Conservation (phyloP, 148 eudicot species). For the Persicaria tinctoria region DNA sequence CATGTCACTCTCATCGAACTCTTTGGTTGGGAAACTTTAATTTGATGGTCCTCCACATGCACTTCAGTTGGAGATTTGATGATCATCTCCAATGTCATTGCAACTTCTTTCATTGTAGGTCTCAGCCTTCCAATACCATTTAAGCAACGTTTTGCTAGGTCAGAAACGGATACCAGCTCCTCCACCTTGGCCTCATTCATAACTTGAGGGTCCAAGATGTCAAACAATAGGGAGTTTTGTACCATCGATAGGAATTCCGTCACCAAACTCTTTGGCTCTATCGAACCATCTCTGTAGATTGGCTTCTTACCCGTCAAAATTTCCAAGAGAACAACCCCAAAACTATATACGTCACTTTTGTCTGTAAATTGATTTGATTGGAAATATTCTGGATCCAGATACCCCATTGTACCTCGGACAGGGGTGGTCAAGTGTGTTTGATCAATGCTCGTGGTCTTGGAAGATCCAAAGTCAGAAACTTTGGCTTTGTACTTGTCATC, state of each 20-base stretch:
- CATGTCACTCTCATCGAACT: neutral
- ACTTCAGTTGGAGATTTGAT: neutral
- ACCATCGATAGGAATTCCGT: conserved; percentile 15
- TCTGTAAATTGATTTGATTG: conserved; percentile 15
- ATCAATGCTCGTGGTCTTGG: conserved; percentile 16
- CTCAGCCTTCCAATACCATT: neutral
- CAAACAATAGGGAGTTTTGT: conserved; percentile 1
- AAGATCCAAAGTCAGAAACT: conserved; percentile 18
- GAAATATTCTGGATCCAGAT: conserved; percentile 23
- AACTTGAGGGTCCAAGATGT: conserved; percentile 20
- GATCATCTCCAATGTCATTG: neutral
- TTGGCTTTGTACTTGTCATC: conserved; percentile 16
- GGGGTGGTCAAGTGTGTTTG: conserved; percentile 11
- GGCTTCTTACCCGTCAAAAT: conserved; percentile 15
- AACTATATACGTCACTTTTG: conserved; percentile 27
- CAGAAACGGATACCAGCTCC: neutral
- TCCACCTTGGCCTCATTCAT: conserved; percentile 4
- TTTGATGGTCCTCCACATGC: neutral
- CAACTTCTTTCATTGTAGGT: conserved; percentile 14
- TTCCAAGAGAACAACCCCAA: conserved; percentile 23
- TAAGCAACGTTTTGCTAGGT: neutral
- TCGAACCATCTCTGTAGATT: neutral
- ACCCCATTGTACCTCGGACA: conserved; percentile 21
- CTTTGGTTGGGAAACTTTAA: neutral
- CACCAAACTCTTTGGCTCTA: conserved; percentile 18